Evolutionary conservation across 2,329 filamentous ascomycete species (phyloP), one percentile per base, ranked within the genome.

Genomic region (Colletotrichum plurivorum): DNA sequence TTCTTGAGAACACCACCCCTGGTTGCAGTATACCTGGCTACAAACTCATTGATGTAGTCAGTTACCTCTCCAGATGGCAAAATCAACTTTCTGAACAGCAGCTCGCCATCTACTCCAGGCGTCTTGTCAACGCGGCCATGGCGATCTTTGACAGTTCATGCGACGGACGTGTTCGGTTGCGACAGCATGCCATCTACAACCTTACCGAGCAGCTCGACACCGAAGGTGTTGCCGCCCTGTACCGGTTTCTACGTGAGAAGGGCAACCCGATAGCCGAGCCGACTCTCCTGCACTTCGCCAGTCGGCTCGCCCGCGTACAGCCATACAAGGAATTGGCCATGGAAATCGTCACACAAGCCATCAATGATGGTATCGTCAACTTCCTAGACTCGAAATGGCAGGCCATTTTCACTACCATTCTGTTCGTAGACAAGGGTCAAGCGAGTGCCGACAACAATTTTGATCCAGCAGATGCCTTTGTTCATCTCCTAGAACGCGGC

Each of bases 361-460:
- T 88, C 5, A 77, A 81, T 15, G 74, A 67, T 1, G 77, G 79
- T 5, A 77, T 79, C 0, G 77, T 83, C n/a, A 76, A 85, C 58
- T 79, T 88, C 66, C 87, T 88, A 64, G 78, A 78, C 12, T 80
- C 79, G 2, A 79, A 78, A 31, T 81, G 88, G 58, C 81, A 84
- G 25, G 89, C 87, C 72, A 82, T 88, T 9, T 90, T 89, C 77
- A 89, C 90, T 1, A 81, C 85, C 2, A 81, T 94, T 25, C 80
- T 94, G n/a, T 78, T 78, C 10, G 76, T 80, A 39, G 73, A 77
- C 15, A 64, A 63, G 3, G 72, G 77, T 8, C 77, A 83, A 8
- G 46, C 59, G n/a, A 56, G 49, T 5, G 10, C 16, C 9, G 18
- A 31, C 22, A 77, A 79, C 9, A 77, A 78, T 15, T 64, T 70